Conservation (phyloP, 2,329 filamentous ascomycete genomes). For the Stagonosporopsis cucurbitacearum region DNA sequence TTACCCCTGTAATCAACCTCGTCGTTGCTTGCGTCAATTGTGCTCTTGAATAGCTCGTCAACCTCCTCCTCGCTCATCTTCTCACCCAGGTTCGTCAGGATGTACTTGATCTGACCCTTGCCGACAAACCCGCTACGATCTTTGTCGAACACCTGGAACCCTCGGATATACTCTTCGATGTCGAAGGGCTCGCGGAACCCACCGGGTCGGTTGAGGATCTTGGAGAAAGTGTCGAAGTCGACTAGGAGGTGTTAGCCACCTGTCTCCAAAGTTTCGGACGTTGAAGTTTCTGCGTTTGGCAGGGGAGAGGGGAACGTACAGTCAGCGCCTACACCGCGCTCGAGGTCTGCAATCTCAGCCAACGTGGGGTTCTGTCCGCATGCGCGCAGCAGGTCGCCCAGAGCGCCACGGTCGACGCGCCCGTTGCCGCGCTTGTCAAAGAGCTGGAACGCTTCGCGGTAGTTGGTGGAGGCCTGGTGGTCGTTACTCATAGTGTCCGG, state of each 20-base stretch:
- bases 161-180: constrained; percentile 96
- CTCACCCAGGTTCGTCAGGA: constrained; percentile 96
- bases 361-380: constrained; percentile 98
- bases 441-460: constrained; percentile 99
- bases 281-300: neutral
- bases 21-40: constrained; percentile 91
- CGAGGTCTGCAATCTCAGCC: constrained; percentile 88
- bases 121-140: constrained; percentile 98
- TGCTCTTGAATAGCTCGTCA: constrained; percentile 91
- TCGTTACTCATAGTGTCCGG: constrained; percentile 45
- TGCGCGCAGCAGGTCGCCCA: constrained; percentile 92
- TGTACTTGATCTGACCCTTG: constrained; percentile 96
- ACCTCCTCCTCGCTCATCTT: constrained; percentile 99
- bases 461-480: constrained; percentile 82
- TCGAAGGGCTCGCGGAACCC: constrained; percentile 98
- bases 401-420: constrained; percentile 81
- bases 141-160: constrained; percentile 99
- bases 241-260: constrained; percentile 61
- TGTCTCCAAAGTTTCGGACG: neutral
- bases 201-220: constrained; percentile 94
- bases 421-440: constrained; percentile 99
- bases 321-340: constrained; percentile 86
- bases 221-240: constrained; percentile 96
- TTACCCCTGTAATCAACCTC: constrained; percentile 97
- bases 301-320: constrained; percentile 68